phyloP scores from a whole-genome alignment of 441 rosid genomes.

The Jatropha podagrica region DNA sequence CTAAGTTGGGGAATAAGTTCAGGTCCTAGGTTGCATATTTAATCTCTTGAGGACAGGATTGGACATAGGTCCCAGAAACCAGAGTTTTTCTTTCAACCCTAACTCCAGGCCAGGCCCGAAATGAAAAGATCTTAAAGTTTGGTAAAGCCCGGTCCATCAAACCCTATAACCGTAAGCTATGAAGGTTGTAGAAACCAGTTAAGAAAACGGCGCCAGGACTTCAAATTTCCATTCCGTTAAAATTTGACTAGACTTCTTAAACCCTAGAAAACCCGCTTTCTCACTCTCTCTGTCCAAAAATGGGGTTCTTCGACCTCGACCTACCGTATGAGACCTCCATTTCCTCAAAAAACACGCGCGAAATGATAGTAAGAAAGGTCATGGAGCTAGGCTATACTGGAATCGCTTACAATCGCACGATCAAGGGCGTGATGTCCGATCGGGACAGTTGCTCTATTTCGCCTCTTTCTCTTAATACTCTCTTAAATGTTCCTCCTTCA shows the following conservation, averaged over 20 bases:
- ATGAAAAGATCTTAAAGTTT: too few species aligned
- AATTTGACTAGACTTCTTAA: constrained; percentile 8
- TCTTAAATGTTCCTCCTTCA: constrained; percentile 59
- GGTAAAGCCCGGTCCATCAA: background rate
- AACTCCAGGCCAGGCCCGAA: too few species aligned
- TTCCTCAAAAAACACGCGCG: constrained; percentile 43
- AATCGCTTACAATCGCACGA: constrained; percentile 70
- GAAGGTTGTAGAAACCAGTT: background rate
- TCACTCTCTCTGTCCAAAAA: constrained; percentile 3
- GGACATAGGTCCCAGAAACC: too few species aligned
- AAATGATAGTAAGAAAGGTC: constrained; percentile 59
- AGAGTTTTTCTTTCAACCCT: too few species aligned
- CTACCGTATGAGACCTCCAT: constrained; percentile 49
- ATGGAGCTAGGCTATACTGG: constrained; percentile 92
- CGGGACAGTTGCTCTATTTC: constrained; percentile 71
- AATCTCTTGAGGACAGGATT: too few species aligned
- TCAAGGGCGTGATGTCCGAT: constrained; percentile 75
- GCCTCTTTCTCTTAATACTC: constrained; percentile 61
- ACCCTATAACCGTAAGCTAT: background rate
- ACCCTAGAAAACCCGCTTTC: constrained; percentile 1
- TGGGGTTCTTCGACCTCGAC: constrained; percentile 88
- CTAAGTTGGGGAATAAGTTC: too few species aligned
- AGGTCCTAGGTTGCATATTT: too few species aligned
- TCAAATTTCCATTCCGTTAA: background rate
- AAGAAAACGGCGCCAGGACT: constrained; percentile 12